Evolutionary conservation across 2,329 filamentous ascomycete species (phyloP).

Genomic region (Berkeleyomyces rouxiae): DNA sequence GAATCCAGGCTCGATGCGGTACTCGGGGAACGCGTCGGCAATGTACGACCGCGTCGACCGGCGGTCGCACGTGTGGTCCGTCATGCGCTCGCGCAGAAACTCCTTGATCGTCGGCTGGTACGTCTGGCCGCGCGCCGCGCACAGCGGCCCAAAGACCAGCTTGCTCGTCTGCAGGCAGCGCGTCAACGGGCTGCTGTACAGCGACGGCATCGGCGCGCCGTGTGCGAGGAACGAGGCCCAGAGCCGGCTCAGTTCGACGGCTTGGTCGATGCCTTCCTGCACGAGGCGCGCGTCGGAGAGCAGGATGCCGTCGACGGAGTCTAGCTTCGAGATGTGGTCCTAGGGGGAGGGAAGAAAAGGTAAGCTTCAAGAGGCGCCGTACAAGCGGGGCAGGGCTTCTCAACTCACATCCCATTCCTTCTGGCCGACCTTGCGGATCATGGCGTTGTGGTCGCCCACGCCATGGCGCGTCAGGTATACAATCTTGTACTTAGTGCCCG

Average conservation of each 20-base stretch:
- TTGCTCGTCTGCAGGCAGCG: conserved; percentile 41
- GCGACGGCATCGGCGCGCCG: conserved; percentile 35
- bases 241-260: conserved; percentile 32
- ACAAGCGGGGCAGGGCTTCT: background rate
- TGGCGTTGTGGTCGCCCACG: conserved; percentile 32
- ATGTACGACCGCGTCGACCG: conserved; percentile 34
- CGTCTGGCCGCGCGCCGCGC: conserved; percentile 20
- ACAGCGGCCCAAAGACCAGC: conserved; percentile 31
- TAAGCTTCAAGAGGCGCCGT: no score
- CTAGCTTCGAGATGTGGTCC: conserved; percentile 24
- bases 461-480: conserved; percentile 40
- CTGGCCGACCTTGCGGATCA: conserved; percentile 39
- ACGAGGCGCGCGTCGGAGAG: conserved; percentile 35
- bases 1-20: conserved; percentile 36
- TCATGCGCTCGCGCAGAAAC: conserved; percentile 40
- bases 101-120: conserved; percentile 41
- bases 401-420: conserved; percentile 34
- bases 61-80: conserved; percentile 45
- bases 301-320: conserved; percentile 23
- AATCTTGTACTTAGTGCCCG: conserved; percentile 35
- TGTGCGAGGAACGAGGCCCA: conserved; percentile 30
- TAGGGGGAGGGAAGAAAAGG: conserved; percentile 8
- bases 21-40: conserved; percentile 31
- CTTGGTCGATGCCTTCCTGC: conserved; percentile 34
- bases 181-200: conserved; percentile 41